These are phyloP conservation scores for Rubroboletus satanas DNA, from an alignment of 768 basidiomycete genomes.

Conservation along the genomic window DNA sequence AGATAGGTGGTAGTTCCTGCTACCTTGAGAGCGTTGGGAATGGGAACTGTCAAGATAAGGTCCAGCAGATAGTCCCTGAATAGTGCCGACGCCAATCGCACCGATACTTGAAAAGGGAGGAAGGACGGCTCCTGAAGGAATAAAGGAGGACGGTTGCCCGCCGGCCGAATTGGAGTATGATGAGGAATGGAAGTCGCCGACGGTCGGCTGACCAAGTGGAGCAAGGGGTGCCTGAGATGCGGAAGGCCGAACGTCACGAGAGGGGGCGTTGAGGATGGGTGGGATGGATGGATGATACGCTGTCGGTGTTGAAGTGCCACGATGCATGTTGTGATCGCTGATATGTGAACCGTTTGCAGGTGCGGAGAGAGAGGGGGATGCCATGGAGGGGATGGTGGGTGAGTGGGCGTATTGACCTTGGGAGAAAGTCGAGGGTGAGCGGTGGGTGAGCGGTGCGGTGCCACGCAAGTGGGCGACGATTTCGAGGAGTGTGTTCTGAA, in stretches of 20 bases:
- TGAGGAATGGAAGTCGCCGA: constrained; percentile 43
- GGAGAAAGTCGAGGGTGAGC: constrained; percentile 61
- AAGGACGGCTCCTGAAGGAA: constrained; percentile 49
- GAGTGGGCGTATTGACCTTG: constrained; percentile 56
- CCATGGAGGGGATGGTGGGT: constrained; percentile 61
- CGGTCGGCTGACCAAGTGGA: constrained; percentile 31
- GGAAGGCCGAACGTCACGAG: constrained; percentile 33
- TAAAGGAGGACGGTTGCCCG: constrained; percentile 31
- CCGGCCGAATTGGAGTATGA: constrained; percentile 39
- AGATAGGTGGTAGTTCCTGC: constrained; percentile 32
- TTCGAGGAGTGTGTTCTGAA: constrained; percentile 77
- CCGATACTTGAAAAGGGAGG: constrained; percentile 73
- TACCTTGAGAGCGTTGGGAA: constrained; percentile 27
- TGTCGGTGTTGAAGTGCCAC: constrained; percentile 30
- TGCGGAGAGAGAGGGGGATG: constrained; percentile 43
- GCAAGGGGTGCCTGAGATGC: constrained; percentile 32
- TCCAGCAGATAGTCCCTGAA: constrained; percentile 51
- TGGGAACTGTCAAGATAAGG: constrained; percentile 46
- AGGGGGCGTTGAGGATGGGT: constrained; percentile 28
- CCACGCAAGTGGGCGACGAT: constrained; percentile 75
- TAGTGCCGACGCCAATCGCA: constrained; percentile 43
- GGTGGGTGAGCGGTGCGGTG: constrained; percentile 41
- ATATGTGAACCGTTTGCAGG: constrained; percentile 36
- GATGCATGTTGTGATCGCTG: constrained; percentile 21
- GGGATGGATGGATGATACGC: constrained; percentile 28